Percentiles rank a stretch among this genome's conserved stretches.
These are phyloP conservation scores for Alternaria panax DNA, from an alignment of 2,329 filamentous ascomycete species.

Conservation along the genomic window DNA sequence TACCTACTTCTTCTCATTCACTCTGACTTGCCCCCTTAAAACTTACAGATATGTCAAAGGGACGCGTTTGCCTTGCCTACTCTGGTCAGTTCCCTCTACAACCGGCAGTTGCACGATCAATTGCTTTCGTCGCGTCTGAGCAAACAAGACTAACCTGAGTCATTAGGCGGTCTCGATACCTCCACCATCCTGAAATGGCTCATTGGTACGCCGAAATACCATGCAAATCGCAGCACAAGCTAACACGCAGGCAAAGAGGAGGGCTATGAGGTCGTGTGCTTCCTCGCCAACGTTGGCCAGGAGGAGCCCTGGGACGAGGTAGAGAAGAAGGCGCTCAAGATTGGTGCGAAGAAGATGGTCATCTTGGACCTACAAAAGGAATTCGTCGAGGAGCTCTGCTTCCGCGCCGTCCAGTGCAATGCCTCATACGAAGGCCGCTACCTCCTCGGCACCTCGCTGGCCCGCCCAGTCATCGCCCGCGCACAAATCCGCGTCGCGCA, in stretches of 20 bases:
- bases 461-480: slow-evolving; percentile 74
- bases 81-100: slow-evolving; percentile 43
- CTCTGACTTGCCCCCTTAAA: slow-evolving; percentile 8
- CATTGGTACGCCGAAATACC: slow-evolving; percentile 33
- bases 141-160: slow-evolving; percentile 34
- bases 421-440: slow-evolving; percentile 64
- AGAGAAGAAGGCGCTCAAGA: slow-evolving; percentile 73
- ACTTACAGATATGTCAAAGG: slow-evolving; percentile 45
- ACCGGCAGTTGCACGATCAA: not conserved
- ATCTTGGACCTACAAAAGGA: slow-evolving; percentile 72
- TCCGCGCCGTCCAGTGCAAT: slow-evolving; percentile 77
- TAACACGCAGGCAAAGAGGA: slow-evolving; percentile 50
- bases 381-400: slow-evolving; percentile 83
- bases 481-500: slow-evolving; percentile 70
- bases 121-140: not conserved
- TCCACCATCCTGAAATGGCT: slow-evolving; percentile 56
- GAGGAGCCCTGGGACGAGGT: slow-evolving; percentile 63
- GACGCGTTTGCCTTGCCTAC: slow-evolving; percentile 60
- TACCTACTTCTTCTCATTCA: not conserved
- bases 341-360: slow-evolving; percentile 71
- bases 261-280: slow-evolving; percentile 70
- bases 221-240: not conserved
- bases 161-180: slow-evolving; percentile 64
- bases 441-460: slow-evolving; percentile 66
- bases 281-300: slow-evolving; percentile 66